A percentile compares a stretch with the other conserved stretches of the same genome.
phyloP scores from a whole-genome alignment of 2,329 filamentous ascomycete species.

The Penicillium hordei region DNA sequence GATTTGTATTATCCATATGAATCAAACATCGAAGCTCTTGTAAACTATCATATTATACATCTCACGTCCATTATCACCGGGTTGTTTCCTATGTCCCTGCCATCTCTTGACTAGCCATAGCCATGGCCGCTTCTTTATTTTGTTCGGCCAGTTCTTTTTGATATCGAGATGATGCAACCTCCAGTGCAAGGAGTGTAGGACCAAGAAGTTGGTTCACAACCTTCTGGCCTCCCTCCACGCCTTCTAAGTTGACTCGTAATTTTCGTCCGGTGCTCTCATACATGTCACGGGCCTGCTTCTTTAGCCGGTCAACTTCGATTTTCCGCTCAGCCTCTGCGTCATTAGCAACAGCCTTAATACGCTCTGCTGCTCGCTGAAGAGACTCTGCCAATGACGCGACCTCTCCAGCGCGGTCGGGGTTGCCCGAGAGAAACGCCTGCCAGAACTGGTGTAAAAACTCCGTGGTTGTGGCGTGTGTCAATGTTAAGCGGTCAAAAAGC shows the following conservation, averaged over 20 bases:
- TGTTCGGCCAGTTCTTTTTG: conserved; percentile 67
- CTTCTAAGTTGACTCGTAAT: conserved; percentile 63
- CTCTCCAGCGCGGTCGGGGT: conserved; percentile 76
- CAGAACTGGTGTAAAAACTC: conserved; percentile 99
- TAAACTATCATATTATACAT: conserved; percentile 7
- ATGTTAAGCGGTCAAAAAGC: conserved; percentile 62
- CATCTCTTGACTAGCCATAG: conserved; percentile 16
- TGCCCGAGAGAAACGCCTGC: conserved; percentile 85
- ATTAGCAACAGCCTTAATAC: conserved; percentile 76
- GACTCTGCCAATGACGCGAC: conserved; percentile 80
- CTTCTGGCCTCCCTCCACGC: conserved; percentile 70
- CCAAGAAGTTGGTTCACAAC: conserved; percentile 75
- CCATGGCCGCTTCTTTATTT: conserved; percentile 36
- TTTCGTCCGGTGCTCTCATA: conserved; percentile 73
- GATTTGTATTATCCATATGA: conserved; percentile 4
- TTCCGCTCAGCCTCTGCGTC: conserved; percentile 75
- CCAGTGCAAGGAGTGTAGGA: conserved; percentile 69
- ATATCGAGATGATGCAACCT: conserved; percentile 70
- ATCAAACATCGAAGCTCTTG: neutral
- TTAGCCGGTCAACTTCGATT: conserved; percentile 64
- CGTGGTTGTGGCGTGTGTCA: conserved; percentile 87
- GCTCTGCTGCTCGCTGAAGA: conserved; percentile 70
- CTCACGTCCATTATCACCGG: neutral
- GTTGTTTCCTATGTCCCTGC: neutral
- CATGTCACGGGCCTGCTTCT: conserved; percentile 68